Evolutionary conservation across 177 flowering plant genomes (phyloP).

Genomic region (Vitis hybrid): DNA sequence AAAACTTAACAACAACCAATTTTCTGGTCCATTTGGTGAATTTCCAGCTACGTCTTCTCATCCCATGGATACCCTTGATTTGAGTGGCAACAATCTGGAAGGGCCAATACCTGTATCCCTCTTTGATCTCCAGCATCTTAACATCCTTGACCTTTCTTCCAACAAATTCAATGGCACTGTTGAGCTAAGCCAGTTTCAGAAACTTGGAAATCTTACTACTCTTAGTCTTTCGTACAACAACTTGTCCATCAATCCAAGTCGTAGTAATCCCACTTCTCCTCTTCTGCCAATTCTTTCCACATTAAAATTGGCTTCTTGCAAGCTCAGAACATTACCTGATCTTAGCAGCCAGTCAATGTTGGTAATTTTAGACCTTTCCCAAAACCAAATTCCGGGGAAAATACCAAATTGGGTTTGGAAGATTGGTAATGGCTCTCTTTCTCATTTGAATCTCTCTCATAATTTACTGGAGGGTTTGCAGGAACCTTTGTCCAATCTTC

Average conservation of each 20-base stretch:
- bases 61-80: conserved; percentile 16
- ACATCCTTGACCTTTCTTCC: not conserved
- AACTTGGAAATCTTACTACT: not conserved
- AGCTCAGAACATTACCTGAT: too few species aligned
- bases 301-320: too few species aligned
- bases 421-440: conserved; percentile 18
- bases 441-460: conserved; percentile 37
- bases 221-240: conserved; percentile 18
- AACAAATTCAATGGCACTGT: conserved; percentile 1
- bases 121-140: conserved; percentile 4
- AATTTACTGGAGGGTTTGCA: conserved; percentile 29
- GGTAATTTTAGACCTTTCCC: conserved; percentile 34
- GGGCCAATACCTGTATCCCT: not conserved
- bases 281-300: not conserved
- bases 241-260: not conserved
- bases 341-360: not conserved
- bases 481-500: conserved; percentile 5
- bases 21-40: conserved; percentile 7
- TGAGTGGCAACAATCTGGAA: too few species aligned
- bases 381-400: conserved; percentile 32
- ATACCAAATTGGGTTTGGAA: conserved; percentile 48
- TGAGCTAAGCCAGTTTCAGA: not conserved
- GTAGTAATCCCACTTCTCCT: not conserved
- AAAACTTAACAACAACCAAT: too few species aligned
- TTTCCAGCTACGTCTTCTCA: conserved; percentile 11